Evolutionary conservation across 2,329 filamentous ascomycete species (phyloP).

Genomic region (Paraphaeosphaeria minitans): DNA sequence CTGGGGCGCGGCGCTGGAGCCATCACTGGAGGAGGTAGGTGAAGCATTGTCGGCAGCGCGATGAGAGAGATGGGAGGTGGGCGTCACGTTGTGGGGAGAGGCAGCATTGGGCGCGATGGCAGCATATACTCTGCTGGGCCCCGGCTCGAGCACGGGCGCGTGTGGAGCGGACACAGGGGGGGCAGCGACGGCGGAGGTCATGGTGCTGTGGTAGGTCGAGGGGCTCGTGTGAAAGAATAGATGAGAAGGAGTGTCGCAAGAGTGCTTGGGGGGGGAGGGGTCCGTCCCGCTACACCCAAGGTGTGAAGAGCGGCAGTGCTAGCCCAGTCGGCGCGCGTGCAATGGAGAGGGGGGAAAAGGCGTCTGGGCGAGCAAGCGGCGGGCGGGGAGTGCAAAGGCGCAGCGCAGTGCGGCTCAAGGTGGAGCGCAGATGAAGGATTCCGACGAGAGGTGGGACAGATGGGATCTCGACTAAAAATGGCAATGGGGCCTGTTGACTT

Average conservation of each 20-base stretch:
- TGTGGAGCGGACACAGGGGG: conserved; percentile 48
- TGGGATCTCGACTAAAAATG: conserved; percentile 19
- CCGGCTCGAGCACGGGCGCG: conserved; percentile 43
- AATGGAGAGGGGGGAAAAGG: too few species aligned
- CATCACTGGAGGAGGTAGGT: conserved; percentile 47
- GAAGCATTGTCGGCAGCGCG: conserved; percentile 46
- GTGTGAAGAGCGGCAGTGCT: conserved; percentile 41
- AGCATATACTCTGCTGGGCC: conserved; percentile 51
- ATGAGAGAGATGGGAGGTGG: conserved; percentile 43
- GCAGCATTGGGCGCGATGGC: conserved; percentile 51
- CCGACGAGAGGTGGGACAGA: conserved; percentile 14
- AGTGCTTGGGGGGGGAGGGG: conserved; percentile 32
- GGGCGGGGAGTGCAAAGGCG: conserved; percentile 11
- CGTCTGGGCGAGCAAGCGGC: conserved; percentile 17
- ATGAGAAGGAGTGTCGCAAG: conserved; percentile 46
- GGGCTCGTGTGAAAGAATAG: conserved; percentile 20
- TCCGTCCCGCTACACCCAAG: conserved; percentile 41
- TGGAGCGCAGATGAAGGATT: conserved; percentile 6
- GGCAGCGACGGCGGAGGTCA: conserved; percentile 55
- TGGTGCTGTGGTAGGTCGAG: conserved; percentile 41
- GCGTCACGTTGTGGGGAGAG: conserved; percentile 47
- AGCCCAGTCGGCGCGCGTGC: conserved; percentile 33
- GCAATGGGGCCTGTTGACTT: too few species aligned
- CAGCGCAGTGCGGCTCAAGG: conserved; percentile 19
- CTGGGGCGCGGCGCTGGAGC: conserved; percentile 36